A percentile compares a stretch with the other conserved stretches of the same genome.
Evolutionary conservation across 371 early-diverging fungal genomes (phyloP).

Genomic region (Syncephalastrum sp.): DNA sequence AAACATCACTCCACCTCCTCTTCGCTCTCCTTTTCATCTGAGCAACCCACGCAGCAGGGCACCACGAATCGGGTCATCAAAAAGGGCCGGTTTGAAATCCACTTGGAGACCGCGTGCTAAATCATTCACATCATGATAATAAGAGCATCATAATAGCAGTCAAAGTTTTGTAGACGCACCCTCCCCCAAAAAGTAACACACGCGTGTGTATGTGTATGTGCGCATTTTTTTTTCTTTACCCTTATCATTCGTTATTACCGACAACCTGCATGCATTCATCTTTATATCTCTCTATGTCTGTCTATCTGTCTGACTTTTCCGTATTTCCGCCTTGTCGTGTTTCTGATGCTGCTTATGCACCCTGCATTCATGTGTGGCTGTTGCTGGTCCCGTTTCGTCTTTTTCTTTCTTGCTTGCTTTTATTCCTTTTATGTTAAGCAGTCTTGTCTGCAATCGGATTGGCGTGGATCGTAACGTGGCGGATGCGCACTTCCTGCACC

Average conservation of each 20-base stretch:
- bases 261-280: not conserved
- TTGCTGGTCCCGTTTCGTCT: not conserved
- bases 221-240: no score
- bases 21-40: no score
- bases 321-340: slow-evolving; percentile 2
- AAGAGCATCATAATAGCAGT: no score
- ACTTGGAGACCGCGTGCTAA: slow-evolving; percentile 17
- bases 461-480: slow-evolving; percentile 88
- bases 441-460: slow-evolving; percentile 88
- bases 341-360: not conserved
- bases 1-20: no score
- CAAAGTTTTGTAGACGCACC: no score
- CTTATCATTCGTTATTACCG: no score
- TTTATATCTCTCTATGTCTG: not conserved
- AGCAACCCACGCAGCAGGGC: slow-evolving; percentile 1
- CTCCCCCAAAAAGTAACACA: no score
- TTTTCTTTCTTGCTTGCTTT: not conserved
- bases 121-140: no score
- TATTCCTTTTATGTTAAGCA: no score
- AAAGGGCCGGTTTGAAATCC: slow-evolving; percentile 42
- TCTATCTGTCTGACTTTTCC: not conserved
- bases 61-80: slow-evolving; percentile 25
- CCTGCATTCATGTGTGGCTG: not conserved
- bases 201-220: no score
- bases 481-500: slow-evolving; percentile 76